Evolutionary conservation across 1,284 basidiomycete species (phyloP).

Genomic region (Ceratobasidium theobromae): DNA sequence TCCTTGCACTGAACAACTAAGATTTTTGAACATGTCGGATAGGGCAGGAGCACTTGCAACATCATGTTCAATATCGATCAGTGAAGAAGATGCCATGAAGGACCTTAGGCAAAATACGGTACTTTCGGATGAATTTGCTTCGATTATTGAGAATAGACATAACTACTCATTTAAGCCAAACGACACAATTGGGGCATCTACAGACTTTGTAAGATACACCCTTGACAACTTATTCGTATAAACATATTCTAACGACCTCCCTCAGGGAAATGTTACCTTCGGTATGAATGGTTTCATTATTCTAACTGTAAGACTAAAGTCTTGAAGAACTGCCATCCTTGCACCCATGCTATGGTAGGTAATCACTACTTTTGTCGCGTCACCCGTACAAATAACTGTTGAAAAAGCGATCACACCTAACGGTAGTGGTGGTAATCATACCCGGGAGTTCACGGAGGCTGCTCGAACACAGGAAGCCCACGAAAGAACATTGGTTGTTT

Average conservation of each 20-base stretch:
- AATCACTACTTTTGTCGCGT: too few relatives aligned
- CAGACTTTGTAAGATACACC: slow-evolving; percentile 62
- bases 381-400: too few relatives aligned
- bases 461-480: slow-evolving; percentile 65
- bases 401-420: slow-evolving; percentile 64
- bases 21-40: background rate
- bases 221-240: background rate
- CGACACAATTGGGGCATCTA: slow-evolving; percentile 61
- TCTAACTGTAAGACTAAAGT: background rate
- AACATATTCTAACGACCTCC: slow-evolving; percentile 5
- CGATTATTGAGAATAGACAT: slow-evolving; percentile 49
- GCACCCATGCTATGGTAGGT: too few relatives aligned
- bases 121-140: slow-evolving; percentile 48
- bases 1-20: background rate
- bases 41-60: slow-evolving; percentile 74
- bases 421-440: slow-evolving; percentile 65
- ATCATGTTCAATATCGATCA: slow-evolving; percentile 60
- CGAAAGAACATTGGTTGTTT: slow-evolving; percentile 55
- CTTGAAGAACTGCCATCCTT: background rate
- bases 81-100: slow-evolving; percentile 47
- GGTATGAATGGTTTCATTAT: slow-evolving; percentile 45
- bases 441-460: slow-evolving; percentile 60
- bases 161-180: slow-evolving; percentile 50
- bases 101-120: slow-evolving; percentile 64
- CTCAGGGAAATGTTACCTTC: slow-evolving; percentile 67